Conservation (phyloP, 306 rosid species). For the Trifolium subterraneum region DNA sequence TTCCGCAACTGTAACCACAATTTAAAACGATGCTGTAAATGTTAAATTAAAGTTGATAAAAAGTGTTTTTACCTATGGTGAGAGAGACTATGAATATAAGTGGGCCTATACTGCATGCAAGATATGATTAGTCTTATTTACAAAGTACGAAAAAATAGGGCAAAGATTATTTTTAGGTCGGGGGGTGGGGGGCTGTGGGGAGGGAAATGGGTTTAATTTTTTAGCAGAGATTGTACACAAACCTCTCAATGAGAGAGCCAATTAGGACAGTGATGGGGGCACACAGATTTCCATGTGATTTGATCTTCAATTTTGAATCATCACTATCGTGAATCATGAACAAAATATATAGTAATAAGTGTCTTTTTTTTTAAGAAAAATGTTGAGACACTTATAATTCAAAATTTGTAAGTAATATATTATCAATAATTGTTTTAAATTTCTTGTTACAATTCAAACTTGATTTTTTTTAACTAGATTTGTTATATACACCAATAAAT, state of each 20-base stretch:
- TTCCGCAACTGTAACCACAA: too few species aligned
- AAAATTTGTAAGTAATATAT: too few species aligned
- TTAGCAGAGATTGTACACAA: slow-evolving; percentile 35
- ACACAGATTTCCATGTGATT: slow-evolving; percentile 57
- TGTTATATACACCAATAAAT: too few species aligned
- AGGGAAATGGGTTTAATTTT: slow-evolving; percentile 16
- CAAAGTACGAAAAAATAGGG: slow-evolving; percentile 41
- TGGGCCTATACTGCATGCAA: slow-evolving; percentile 41
- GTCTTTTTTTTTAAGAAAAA: neutral
- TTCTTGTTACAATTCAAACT: too few species aligned
- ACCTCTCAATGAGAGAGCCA: slow-evolving; percentile 32
- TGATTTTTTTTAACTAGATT: too few species aligned
- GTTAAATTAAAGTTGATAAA: too few species aligned
- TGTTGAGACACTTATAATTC: too few species aligned
- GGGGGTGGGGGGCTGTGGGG: neutral
- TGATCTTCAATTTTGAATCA: slow-evolving; percentile 41
- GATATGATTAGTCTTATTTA: slow-evolving; percentile 23
- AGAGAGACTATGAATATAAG: neutral
- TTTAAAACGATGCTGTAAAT: too few species aligned
- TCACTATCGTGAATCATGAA: slow-evolving; percentile 53
- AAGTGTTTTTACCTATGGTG: neutral
- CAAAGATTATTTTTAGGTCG: slow-evolving; percentile 9
- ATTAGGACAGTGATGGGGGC: slow-evolving; percentile 59
- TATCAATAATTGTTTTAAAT: too few species aligned
- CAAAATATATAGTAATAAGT: neutral